Evolutionary conservation across 176 grass and related monocot species (phyloP), one percentile per base, ranked within the genome.

Genomic region (Triticum urartu): DNA sequence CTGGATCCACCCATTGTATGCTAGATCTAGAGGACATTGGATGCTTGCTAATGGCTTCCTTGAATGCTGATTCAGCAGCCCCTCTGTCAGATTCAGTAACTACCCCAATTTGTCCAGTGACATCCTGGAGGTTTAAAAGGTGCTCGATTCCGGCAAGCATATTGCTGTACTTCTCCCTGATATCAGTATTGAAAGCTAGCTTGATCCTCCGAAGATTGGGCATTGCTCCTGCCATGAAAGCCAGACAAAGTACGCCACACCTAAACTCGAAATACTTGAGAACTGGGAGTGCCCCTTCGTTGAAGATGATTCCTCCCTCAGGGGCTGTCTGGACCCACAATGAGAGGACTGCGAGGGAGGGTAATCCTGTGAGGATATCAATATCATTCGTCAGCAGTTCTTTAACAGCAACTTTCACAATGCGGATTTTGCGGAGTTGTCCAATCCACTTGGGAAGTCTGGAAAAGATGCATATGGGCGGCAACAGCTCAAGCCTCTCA

Each of bases 371-470:
- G 12, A 84, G 60, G 17, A 24, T 75, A 26, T 48, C 11, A 21
- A 75, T 14, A 50, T 84, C 82, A 35, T 47, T 20, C 11, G 15
- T 22, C 3, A 9, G 61, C 38, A 84, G 54, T 73, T 75, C 70
- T 18, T 17, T 84, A 43, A 84, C 58, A 48, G 61, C 38, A 84
- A 84, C 42, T 75, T 84, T 73, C 25, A 77, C 0, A 77, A 66
- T 85, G 28, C 83, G 5, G 30, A 85, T 28, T n/a, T 50, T 77
- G 1, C 4, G 4, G 4, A 65, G 21, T 22, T 34, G 60, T 38
- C 72, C 60, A 32, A 24, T 77, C 83, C 83, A 85, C 28, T 33
- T 25, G 28, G 83, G 83, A 50, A 85, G 28, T 52, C 40, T 85
- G 30, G 60, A 52, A 64, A 85, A 66, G 10, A 66, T 65, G 72